phyloP scores from a whole-genome alignment of 148 eudicot genomes.

The Vaccinium darrowii region DNA sequence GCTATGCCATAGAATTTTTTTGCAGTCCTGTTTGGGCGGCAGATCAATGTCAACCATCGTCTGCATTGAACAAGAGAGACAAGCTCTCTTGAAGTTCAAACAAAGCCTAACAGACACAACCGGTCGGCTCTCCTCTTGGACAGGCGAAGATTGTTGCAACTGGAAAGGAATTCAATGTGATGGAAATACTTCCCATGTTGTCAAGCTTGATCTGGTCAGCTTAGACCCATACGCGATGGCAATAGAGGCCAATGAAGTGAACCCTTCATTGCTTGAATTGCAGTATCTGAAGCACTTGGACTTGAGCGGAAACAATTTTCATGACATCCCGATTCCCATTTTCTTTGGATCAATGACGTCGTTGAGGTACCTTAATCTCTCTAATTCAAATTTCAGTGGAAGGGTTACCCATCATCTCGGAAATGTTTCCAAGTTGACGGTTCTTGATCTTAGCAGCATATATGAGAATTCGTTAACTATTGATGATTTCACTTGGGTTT shows the following conservation, averaged over 20 bases:
- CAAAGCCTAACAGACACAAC: background rate
- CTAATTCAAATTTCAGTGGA: background rate
- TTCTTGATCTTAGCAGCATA: background rate
- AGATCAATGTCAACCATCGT: too few species aligned
- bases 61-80: too few species aligned
- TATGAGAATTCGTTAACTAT: background rate
- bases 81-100: too few species aligned
- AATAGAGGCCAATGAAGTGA: background rate
- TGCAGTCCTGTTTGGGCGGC: too few species aligned
- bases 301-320: constrained; percentile 2
- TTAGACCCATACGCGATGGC: background rate
- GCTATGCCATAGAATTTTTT: too few species aligned
- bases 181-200: background rate
- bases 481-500: background rate
- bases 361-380: constrained; percentile 15
- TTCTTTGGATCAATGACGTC: constrained; percentile 9
- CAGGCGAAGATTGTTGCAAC: constrained; percentile 10
- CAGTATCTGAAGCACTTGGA: constrained; percentile 4
- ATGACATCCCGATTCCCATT: background rate
- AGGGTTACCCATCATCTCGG: background rate
- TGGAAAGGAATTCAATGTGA: constrained; percentile 18
- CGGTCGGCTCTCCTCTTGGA: constrained; percentile 16
- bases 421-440: constrained; percentile 6
- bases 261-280: constrained; percentile 14
- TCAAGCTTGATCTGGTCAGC: constrained; percentile 4